phyloP scores from a whole-genome alignment of 1,284 basidiomycete species.

The Spongispora temasekensis region DNA sequence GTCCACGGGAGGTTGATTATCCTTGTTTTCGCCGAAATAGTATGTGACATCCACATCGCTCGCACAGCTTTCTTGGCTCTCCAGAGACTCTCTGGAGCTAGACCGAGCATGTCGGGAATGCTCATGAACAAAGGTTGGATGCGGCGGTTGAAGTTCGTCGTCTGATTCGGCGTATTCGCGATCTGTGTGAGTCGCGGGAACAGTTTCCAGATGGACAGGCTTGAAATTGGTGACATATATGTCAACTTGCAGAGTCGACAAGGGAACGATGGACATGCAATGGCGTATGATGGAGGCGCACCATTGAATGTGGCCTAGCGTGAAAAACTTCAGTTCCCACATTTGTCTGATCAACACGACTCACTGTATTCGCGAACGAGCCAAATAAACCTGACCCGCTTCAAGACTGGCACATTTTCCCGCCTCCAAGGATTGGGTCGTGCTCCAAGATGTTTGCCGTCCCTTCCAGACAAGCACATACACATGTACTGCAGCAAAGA shows the following conservation, averaged over 20 bases:
- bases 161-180: background rate
- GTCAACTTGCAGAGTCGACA: conserved; percentile 67
- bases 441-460: conserved; percentile 48
- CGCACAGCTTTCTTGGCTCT: conserved; percentile 36
- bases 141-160: conserved; percentile 43
- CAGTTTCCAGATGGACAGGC: conserved; percentile 14
- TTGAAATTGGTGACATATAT: conserved; percentile 75
- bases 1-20: conserved; percentile 31
- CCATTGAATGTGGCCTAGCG: conserved; percentile 82
- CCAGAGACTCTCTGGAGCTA: conserved; percentile 34
- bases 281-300: conserved; percentile 69
- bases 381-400: conserved; percentile 81
- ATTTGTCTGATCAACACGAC: conserved; percentile 24
- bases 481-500: conserved; percentile 74
- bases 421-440: conserved; percentile 45
- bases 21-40: conserved; percentile 40
- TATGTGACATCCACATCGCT: conserved; percentile 51
- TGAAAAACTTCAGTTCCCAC: background rate
- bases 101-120: conserved; percentile 10
- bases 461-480: conserved; percentile 58
- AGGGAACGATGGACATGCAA: conserved; percentile 65
- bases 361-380: conserved; percentile 78
- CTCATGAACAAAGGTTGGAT: conserved; percentile 41
- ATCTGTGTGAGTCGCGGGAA: conserved; percentile 1
- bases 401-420: conserved; percentile 47